Percentiles rank a stretch among this genome's conserved stretches.
Evolutionary conservation across 2,329 filamentous ascomycete species (phyloP).

Genomic region (Fusarium secorum): DNA sequence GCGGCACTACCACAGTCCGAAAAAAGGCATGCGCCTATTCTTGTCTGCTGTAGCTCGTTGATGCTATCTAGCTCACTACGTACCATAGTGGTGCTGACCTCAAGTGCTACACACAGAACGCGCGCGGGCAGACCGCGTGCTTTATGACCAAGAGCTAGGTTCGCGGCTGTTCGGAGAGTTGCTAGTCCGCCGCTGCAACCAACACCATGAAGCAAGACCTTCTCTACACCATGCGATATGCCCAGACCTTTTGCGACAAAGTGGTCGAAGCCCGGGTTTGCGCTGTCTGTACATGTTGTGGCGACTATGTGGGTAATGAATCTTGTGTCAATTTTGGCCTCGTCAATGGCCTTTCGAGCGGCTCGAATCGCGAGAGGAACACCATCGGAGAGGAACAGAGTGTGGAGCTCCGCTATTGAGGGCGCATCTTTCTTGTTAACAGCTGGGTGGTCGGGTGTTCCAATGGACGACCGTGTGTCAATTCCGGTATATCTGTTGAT

Average conservation of each 20-base stretch:
- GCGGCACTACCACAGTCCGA: slow-evolving; percentile 74
- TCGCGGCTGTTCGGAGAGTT: slow-evolving; percentile 68
- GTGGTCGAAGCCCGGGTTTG: slow-evolving; percentile 74
- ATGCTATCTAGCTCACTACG: slow-evolving; percentile 72
- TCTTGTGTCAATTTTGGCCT: slow-evolving; percentile 58
- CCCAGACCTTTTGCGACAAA: slow-evolving; percentile 67
- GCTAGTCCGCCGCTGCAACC: slow-evolving; percentile 72
- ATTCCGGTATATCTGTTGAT: slow-evolving; percentile 73
- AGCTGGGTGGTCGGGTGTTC: slow-evolving; percentile 65
- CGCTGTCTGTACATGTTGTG: slow-evolving; percentile 74
- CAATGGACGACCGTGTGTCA: slow-evolving; percentile 68
- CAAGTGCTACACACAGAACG: slow-evolving; percentile 70
- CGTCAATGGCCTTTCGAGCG: slow-evolving; percentile 62
- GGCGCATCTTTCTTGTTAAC: slow-evolving; percentile 63
- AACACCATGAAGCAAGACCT: slow-evolving; percentile 70
- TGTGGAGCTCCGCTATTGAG: slow-evolving; percentile 63
- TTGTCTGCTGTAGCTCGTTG: slow-evolving; percentile 63
- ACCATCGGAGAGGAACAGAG: slow-evolving; percentile 63
- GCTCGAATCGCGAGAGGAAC: slow-evolving; percentile 65
- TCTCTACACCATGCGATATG: slow-evolving; percentile 66
- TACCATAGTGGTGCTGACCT: slow-evolving; percentile 67
- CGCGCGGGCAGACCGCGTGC: slow-evolving; percentile 67
- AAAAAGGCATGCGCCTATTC: slow-evolving; percentile 72
- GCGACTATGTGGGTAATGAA: slow-evolving; percentile 73
- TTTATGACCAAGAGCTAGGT: slow-evolving; percentile 69